A percentile compares a stretch with the other conserved stretches of the same genome.
These are phyloP conservation scores for Boletus pseudo-olivaceus DNA, from an alignment of 768 basidiomycete genomes.

Conservation along the genomic window DNA sequence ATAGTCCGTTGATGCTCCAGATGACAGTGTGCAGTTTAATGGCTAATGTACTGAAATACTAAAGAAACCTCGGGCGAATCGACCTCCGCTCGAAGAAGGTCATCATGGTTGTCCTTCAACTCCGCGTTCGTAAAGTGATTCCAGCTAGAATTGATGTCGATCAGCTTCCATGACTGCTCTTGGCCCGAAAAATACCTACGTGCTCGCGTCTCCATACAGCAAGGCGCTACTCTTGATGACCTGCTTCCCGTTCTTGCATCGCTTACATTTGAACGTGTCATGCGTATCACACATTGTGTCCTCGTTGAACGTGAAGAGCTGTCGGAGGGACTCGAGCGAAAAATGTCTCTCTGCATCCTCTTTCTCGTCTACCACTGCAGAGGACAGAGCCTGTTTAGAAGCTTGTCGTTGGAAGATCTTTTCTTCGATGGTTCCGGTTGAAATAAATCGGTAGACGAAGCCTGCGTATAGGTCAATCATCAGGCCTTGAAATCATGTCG, in stretches of 20 bases:
- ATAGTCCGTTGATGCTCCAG: constrained; percentile 10
- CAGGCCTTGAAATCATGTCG: not conserved
- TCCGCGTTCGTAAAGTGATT: constrained; percentile 94
- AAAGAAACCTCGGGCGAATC: constrained; percentile 84
- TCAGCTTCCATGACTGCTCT: constrained; percentile 1
- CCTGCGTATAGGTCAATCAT: constrained; percentile 42
- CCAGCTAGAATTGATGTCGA: constrained; percentile 56
- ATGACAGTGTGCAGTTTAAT: constrained; percentile 39
- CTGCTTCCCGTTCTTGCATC: constrained; percentile 86
- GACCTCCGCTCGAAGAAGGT: constrained; percentile 86
- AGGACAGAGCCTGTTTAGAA: constrained; percentile 93
- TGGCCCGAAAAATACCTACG: constrained; percentile 53
- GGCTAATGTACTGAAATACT: constrained; percentile 95
- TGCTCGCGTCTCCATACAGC: constrained; percentile 95
- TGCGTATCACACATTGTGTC: constrained; percentile 89
- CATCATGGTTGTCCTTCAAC: constrained; percentile 90
- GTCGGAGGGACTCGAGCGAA: constrained; percentile 80
- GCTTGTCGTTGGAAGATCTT: constrained; percentile 99
- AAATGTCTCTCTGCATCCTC: constrained; percentile 96
- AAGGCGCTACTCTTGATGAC: constrained; percentile 77
- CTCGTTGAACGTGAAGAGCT: constrained; percentile 90
- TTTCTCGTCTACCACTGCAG: constrained; percentile 97
- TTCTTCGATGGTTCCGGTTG: constrained; percentile 96
- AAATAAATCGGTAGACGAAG: constrained; percentile 98
- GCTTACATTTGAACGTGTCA: constrained; percentile 96